phyloP scores from a whole-genome alignment of 176 grass and related monocot genomes.

The Cenchrus fungigraminus region DNA sequence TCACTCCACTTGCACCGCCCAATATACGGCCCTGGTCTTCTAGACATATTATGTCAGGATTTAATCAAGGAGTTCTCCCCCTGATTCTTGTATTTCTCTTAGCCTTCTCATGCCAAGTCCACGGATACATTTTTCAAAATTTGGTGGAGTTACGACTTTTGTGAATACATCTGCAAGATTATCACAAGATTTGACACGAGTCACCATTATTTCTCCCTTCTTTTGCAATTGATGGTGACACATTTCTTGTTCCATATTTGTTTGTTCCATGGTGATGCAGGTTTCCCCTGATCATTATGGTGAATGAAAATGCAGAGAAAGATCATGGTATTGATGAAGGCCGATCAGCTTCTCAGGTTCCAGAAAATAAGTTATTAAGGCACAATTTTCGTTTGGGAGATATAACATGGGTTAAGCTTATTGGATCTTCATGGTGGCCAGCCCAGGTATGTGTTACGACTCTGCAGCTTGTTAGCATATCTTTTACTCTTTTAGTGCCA shows the following conservation, averaged over 20 bases:
- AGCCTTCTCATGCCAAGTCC: background rate
- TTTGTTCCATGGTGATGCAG: constrained; percentile 13
- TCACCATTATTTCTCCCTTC: background rate
- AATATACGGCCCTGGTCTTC: background rate
- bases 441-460: constrained; percentile 63
- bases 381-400: constrained; percentile 42
- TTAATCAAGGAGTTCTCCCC: background rate
- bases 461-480: constrained; percentile 12
- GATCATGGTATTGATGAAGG: background rate
- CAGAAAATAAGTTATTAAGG: constrained; percentile 33
- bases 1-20: too few relatives aligned
- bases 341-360: background rate
- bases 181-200: background rate
- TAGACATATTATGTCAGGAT: background rate
- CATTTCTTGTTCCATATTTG: too few relatives aligned
- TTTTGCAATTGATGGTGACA: background rate
- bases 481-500: background rate
- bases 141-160: background rate
- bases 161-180: background rate
- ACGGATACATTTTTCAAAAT: background rate
- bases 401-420: too few relatives aligned
- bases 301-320: constrained; percentile 9
- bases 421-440: constrained; percentile 79
- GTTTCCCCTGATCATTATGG: constrained; percentile 5
- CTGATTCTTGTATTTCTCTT: background rate